Base-by-base conservation (phyloP, 2,329 filamentous ascomycete genomes). In the Metarhizium anisopliae region DNA sequence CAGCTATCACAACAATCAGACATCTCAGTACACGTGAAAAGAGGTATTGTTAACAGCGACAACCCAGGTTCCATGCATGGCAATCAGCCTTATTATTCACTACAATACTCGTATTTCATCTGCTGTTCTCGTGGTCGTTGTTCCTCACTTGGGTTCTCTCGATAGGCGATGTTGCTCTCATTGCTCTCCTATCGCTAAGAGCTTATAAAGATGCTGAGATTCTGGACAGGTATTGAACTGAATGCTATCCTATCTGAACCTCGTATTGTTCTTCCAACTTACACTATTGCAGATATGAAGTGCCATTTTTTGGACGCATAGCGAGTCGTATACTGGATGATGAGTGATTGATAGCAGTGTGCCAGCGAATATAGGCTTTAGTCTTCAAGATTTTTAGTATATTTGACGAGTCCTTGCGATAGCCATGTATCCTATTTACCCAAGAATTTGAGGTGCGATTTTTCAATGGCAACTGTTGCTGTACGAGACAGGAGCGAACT, bases 271-370 rank as follows among this genome's bases (percentile, higher is more conserved):
- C 42, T 54, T 4, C 1, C 29, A 13, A 40, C 53, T 57, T 18
- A 55, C 45, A 11, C 13, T 8, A 13, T 11, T 53, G 13, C 14
- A 83, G 93, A 68, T 95, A 86, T 59, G 92, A 97, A 70, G 80
- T 96, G 2, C 93, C 93, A 0, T 84, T 95, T 66, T 87, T 97
- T 65, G 94, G 94, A 4, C 79, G 79, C 47, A 75, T 96, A 63
- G 94, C 94, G 47, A 95, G 87, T 71, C 87, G 87, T 30, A 93
- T 96, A 67, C 79, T 97, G 56, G 93, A 96, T 66, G 89, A 96
- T 67, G 94, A 96, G 60, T 74, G 65, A 59, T 47, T 10, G 20
- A 50, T 7, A n/a, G 10, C 49, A 30, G 35, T 32, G 7, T 32
- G 11, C n/a, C 11, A 50, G 25, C 47, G 14, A 50, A 50, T 45